Conservation (phyloP, 306 rosid genomes). For the Alnus rubra region DNA sequence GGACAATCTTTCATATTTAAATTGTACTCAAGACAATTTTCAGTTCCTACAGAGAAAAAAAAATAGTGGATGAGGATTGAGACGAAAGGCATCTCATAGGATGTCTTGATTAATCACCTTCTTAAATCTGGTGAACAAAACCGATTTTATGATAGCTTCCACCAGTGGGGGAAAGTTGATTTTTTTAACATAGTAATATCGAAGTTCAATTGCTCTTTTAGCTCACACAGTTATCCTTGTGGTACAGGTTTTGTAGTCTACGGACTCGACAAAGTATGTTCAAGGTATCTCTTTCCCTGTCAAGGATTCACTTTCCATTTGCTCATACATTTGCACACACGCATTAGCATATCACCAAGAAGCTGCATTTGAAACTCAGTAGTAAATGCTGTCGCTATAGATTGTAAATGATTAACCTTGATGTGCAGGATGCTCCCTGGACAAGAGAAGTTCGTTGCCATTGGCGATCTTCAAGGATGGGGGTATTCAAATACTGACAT, state of each 20-base stretch:
- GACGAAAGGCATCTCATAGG: too few relatives aligned
- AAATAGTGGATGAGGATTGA: too few relatives aligned
- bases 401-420: conserved; percentile 4
- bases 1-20: too few relatives aligned
- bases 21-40: too few relatives aligned
- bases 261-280: conserved; percentile 44
- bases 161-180: too few relatives aligned
- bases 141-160: too few relatives aligned
- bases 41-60: too few relatives aligned
- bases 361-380: not conserved
- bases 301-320: not conserved
- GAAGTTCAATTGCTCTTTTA: not conserved
- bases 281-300: conserved; percentile 44
- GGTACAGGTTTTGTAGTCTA: conserved; percentile 50
- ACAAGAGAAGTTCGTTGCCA: conserved; percentile 50
- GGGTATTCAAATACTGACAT: conserved; percentile 63
- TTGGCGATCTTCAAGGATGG: conserved; percentile 69
- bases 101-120: too few relatives aligned
- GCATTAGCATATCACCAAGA: not conserved
- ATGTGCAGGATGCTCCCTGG: conserved; percentile 56
- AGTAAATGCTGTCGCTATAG: not conserved
- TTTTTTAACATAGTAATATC: not conserved
- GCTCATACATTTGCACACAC: not conserved
- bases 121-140: too few relatives aligned
- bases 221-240: not conserved